Conservation (phyloP, 2,329 filamentous ascomycete species). For the Lachnellula subtilissima region DNA sequence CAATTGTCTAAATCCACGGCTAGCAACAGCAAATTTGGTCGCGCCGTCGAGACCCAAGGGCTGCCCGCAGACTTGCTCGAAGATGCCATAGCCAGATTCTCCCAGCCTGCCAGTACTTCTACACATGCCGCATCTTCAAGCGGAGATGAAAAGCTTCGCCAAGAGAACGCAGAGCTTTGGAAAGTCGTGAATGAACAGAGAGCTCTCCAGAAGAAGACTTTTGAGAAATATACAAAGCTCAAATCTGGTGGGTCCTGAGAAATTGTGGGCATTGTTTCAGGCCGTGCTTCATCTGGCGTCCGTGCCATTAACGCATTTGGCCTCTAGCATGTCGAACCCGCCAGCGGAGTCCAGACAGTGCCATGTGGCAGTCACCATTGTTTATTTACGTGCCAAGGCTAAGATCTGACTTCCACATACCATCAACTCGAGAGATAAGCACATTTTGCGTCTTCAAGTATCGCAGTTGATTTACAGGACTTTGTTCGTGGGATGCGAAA, state of each 20-base stretch:
- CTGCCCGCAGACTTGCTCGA: constrained; percentile 40
- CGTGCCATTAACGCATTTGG: constrained; percentile 1
- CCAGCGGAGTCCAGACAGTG: neutral
- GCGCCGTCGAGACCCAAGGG: constrained; percentile 19
- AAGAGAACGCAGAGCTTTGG: constrained; percentile 42
- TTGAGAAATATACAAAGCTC: constrained; percentile 28
- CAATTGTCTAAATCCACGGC: constrained; percentile 47
- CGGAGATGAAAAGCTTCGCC: constrained; percentile 32
- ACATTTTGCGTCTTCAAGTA: constrained; percentile 7
- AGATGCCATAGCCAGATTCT: constrained; percentile 45
- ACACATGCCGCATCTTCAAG: constrained; percentile 31
- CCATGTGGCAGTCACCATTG: neutral
- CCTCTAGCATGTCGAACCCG: neutral
- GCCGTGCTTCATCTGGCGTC: constrained; percentile 10
- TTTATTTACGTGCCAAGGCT: neutral
- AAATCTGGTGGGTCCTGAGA: constrained; percentile 21
- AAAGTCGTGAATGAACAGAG: constrained; percentile 42
- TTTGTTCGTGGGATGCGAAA: constrained; percentile 18
- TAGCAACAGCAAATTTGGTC: constrained; percentile 13
- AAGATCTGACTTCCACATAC: neutral
- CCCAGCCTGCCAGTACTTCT: constrained; percentile 23
- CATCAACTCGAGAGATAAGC: neutral
- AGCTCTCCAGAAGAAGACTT: constrained; percentile 38
- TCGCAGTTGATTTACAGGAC: constrained; percentile 12
- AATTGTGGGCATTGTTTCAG: constrained; percentile 8